Base-by-base conservation (phyloP, 306 rosid genomes). In the Abrus pulchellus region DNA sequence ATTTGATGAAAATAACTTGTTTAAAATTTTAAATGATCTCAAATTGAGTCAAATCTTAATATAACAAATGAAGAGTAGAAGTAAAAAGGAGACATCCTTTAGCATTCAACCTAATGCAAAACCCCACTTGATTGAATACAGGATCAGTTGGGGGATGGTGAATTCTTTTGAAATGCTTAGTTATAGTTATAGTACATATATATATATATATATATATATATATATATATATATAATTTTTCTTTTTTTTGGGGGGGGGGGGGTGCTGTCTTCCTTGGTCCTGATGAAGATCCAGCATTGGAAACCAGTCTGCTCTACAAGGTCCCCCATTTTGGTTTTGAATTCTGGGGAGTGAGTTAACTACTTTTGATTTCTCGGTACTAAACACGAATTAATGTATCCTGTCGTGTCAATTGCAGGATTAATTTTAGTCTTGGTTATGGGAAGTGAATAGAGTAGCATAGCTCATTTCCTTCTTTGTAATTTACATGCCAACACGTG, bases 371-470 rank as follows among this genome's bases (percentile, higher is more conserved):
- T 66, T 59, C 3, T 33, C 32, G 73, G 47, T 71, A 75, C 38
- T 65, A 44, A 62, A 47, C 33, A 28, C 63, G 14, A 61, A 8
- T 54, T 60, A 48, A 30, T 79, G 59, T 69, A 66, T n/a, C 48
- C 53, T 12, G 14, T 50, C 44, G 71, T 28, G 34, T 12, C 33
- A 45, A 57, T 28, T 9, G 45, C 76, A 30, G 41, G 64, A 41
- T 74, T 69, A 38, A 41, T 66, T 54, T 68, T 75, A 61, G 75
- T 48, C 60, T 57, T 53, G 72, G 52, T 76, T 64, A 34, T 55
- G 54, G 66, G 76, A 64, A 75, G 53, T 71, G 44, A 38, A 40
- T 62, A 28, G 53, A 7, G 48, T 64, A 63, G 82, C 50, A 80
- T 70, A 48, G 45, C 1, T 40, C 5, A 8, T 76, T 43, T 61